A percentile compares a stretch with the other conserved stretches of the same genome.
Evolutionary conservation across 2,329 filamentous ascomycete genomes (phyloP).

Genomic region (Corniculantispora saksenae): DNA sequence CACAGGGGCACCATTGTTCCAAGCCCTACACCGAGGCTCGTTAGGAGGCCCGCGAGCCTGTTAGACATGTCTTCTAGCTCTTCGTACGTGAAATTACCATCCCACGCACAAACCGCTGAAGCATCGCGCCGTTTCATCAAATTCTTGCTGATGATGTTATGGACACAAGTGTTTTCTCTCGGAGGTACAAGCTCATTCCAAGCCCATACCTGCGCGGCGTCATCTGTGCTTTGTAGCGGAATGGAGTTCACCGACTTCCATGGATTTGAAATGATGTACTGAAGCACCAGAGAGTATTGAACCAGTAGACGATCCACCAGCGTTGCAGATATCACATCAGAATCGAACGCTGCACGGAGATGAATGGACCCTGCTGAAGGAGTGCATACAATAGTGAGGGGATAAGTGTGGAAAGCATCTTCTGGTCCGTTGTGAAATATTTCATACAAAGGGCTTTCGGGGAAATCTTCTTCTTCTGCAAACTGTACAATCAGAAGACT

Average conservation of each 20-base stretch:
- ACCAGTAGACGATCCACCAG: neutral
- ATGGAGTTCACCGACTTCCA: neutral
- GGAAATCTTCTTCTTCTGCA: neutral
- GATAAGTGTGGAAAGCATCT: neutral
- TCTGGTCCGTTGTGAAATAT: neutral
- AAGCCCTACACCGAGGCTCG: slow-evolving; percentile 26
- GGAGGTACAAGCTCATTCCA: neutral
- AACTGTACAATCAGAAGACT: slow-evolving; percentile 26
- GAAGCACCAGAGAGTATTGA: neutral
- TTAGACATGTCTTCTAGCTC: slow-evolving; percentile 17
- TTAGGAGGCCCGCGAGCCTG: neutral
- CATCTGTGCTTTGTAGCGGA: neutral
- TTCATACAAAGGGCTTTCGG: neutral
- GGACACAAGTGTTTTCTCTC: neutral
- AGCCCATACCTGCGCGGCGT: neutral
- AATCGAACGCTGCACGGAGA: neutral
- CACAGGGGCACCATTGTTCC: slow-evolving; percentile 32
- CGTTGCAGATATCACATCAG: neutral
- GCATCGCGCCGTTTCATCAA: slow-evolving; percentile 7
- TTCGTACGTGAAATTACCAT: slow-evolving; percentile 43
- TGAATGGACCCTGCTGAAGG: neutral
- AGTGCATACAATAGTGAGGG: slow-evolving; percentile 1
- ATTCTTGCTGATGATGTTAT: neutral
- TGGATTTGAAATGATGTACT: neutral
- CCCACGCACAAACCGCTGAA: slow-evolving; percentile 47